Evolutionary conservation across 1,284 basidiomycete genomes (phyloP).

Genomic region (Austropuccinia psidii): DNA sequence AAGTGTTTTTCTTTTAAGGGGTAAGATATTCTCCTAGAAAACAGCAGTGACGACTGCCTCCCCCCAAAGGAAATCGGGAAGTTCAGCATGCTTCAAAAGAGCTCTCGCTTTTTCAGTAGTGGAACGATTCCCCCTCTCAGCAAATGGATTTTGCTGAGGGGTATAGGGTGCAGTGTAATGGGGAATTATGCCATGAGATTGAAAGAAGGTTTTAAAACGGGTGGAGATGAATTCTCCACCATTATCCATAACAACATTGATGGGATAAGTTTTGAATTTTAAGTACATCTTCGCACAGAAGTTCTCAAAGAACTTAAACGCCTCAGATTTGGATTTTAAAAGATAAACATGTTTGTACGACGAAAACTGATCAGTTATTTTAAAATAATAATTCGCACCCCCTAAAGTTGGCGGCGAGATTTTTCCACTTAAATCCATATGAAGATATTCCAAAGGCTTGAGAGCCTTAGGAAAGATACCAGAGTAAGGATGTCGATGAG

Average conservation of each 20-base stretch:
- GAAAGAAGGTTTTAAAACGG: no score
- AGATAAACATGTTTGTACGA: slow-evolving; percentile 10
- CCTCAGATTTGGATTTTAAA: neutral
- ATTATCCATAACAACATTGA: no score
- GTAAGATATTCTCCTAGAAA: neutral
- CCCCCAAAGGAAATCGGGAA: neutral
- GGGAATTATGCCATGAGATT: no score
- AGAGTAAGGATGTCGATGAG: neutral
- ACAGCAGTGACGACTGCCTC: neutral
- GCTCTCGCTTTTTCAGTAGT: neutral
- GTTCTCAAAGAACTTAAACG: neutral
- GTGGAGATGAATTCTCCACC: no score
- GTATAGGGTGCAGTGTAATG: no score
- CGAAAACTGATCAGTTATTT: neutral
- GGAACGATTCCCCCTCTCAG: neutral
- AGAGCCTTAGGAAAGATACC: neutral
- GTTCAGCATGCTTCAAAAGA: neutral
- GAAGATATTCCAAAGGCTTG: neutral
- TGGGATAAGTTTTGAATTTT: no score
- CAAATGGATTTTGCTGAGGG: no score
- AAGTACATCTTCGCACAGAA: no score
- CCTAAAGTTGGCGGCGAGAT: neutral
- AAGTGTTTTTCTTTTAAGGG: neutral
- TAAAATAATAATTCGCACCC: neutral
- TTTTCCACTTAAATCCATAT: neutral